A percentile compares a stretch with the other conserved stretches of the same genome.
phyloP scores from a whole-genome alignment of 176 grass and related monocot genomes.

The Chrysopogon serrulatus region DNA sequence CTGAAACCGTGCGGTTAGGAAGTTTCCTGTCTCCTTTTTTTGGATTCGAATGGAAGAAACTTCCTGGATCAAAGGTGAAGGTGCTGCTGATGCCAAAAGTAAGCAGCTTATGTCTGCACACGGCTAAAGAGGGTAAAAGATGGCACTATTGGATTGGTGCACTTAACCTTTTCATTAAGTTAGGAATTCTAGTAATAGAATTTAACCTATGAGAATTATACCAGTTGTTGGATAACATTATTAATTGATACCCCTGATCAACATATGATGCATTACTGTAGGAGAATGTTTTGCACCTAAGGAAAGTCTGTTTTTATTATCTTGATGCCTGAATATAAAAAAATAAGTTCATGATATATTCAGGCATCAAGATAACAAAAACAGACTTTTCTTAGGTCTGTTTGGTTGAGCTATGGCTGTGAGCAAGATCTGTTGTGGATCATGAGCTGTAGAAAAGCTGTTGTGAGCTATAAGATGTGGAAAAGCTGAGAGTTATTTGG shows the following conservation, averaged over 20 bases:
- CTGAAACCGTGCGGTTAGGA: constrained; percentile 8
- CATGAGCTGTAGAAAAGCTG: too few species aligned
- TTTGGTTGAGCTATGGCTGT: too few species aligned
- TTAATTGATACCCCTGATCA: neutral
- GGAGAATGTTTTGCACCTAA: neutral
- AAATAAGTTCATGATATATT: too few species aligned
- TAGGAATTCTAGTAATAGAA: neutral
- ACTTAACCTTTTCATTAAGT: neutral
- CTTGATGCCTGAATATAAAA: too few species aligned
- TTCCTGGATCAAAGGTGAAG: constrained; percentile 20
- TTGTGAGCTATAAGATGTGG: too few species aligned
- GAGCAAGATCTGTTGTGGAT: too few species aligned
- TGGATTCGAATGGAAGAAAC: constrained; percentile 13
- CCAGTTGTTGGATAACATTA: neutral
- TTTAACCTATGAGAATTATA: neutral
- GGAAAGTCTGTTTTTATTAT: neutral
- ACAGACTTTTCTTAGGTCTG: too few species aligned
- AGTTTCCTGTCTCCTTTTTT: constrained; percentile 26
- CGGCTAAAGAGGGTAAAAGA: neutral
- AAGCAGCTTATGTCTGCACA: neutral
- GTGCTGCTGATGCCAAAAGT: constrained; percentile 9
- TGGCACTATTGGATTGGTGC: neutral
- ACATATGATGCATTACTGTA: neutral
- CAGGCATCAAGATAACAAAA: too few species aligned
- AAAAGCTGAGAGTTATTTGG: too few species aligned